Percentiles rank a stretch among this genome's conserved stretches.
These are phyloP conservation scores for Multifurca ochricompacta DNA, from an alignment of 768 basidiomycete species.

Conservation along the genomic window DNA sequence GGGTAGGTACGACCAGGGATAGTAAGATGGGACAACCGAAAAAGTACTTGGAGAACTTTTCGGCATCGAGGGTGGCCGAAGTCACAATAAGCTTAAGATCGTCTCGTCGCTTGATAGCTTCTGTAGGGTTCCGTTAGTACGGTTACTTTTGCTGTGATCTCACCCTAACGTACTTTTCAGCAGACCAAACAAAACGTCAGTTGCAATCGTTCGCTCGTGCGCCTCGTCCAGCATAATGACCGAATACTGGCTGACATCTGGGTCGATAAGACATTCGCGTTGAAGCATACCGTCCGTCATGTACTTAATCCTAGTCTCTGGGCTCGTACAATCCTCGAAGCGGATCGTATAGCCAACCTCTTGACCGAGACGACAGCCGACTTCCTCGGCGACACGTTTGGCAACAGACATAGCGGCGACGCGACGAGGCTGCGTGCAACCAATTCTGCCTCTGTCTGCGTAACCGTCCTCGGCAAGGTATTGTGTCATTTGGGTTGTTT, in stretches of 20 bases:
- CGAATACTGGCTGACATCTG: slow-evolving; percentile 85
- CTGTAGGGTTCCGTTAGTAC: slow-evolving; percentile 37
- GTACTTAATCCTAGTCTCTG: slow-evolving; percentile 98
- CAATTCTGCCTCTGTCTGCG: slow-evolving; percentile 84
- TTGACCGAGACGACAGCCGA: slow-evolving; percentile 93
- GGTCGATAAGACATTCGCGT: slow-evolving; percentile 93
- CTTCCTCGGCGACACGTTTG: slow-evolving; percentile 97
- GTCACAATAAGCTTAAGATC: slow-evolving; percentile 98
- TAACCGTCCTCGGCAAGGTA: slow-evolving; percentile 94
- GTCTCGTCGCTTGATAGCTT: slow-evolving; percentile 89
- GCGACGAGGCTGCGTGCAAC: slow-evolving; percentile 98
- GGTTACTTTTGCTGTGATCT: neutral
- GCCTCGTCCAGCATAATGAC: slow-evolving; percentile 99
- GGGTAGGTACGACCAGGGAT: slow-evolving; percentile 99
- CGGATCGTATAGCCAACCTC: slow-evolving; percentile 99
- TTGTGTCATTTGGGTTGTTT: slow-evolving; percentile 99
- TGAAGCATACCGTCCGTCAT: slow-evolving; percentile 99
- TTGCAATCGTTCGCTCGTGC: slow-evolving; percentile 97
- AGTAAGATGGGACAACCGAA: slow-evolving; percentile 96
- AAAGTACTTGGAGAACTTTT: slow-evolving; percentile 99
- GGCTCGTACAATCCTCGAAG: slow-evolving; percentile 98
- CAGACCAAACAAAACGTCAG: slow-evolving; percentile 94
- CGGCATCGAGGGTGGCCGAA: slow-evolving; percentile 97
- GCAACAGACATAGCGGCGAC: slow-evolving; percentile 99
- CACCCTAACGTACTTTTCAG: slow-evolving; percentile 62